These are phyloP conservation scores for Rubia peregrina DNA, from an alignment of 305 asterid genomes.

Conservation along the genomic window DNA sequence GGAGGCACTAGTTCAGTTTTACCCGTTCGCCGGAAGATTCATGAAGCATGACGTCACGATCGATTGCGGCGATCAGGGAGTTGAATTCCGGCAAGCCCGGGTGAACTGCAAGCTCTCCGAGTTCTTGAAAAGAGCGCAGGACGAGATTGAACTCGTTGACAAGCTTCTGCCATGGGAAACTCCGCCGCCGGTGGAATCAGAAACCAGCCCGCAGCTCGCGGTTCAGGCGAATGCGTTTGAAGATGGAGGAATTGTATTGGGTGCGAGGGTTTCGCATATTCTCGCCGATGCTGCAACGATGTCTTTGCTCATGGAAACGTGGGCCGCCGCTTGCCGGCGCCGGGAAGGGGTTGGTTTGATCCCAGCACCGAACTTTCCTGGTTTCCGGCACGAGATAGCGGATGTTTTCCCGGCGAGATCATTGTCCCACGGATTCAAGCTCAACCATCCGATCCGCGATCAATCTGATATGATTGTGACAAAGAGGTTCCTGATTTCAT, in stretches of 20 bases:
- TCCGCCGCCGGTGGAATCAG: conserved; percentile 8
- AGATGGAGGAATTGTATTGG: conserved; percentile 4
- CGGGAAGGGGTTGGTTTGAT: background rate
- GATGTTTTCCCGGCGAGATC: background rate
- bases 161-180: conserved; percentile 6
- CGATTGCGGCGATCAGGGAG: conserved; percentile 7
- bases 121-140: background rate
- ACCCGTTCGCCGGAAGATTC: conserved; percentile 4
- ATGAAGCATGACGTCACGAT: background rate
- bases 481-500: background rate
- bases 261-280: conserved; percentile 5
- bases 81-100: conserved; percentile 8
- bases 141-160: background rate
- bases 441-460: background rate
- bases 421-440: background rate
- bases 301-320: background rate
- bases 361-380: background rate
- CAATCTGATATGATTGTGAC: background rate
- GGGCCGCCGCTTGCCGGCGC: background rate
- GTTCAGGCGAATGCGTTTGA: background rate
- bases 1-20: background rate
- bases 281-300: background rate
- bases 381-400: conserved; percentile 1
- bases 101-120: background rate
- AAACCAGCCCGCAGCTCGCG: conserved; percentile 1